A percentile compares a stretch with the other conserved stretches of the same genome.
phyloP scores from a whole-genome alignment of 164 flowering plant genomes.

The Buxus sempervirens region DNA sequence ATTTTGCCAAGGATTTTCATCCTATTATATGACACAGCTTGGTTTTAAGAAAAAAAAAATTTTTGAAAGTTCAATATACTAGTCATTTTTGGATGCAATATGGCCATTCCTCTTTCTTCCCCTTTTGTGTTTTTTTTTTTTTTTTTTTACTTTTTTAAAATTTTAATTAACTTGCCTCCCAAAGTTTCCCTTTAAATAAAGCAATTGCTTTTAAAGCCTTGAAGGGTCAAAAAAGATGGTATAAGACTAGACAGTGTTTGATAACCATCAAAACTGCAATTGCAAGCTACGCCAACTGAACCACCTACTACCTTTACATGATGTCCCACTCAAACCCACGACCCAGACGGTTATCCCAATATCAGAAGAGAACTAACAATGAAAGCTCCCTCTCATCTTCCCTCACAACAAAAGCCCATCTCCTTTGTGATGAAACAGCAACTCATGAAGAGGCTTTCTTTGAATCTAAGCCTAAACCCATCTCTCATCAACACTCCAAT shows the following conservation, averaged over 20 bases:
- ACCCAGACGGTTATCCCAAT: conserved; percentile 16
- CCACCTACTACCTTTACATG: conserved; percentile 3
- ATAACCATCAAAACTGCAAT: conserved; percentile 25
- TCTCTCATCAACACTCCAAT: conserved; percentile 11
- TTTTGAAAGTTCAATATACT: too few species aligned
- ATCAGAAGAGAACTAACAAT: conserved; percentile 2
- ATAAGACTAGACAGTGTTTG: too few species aligned
- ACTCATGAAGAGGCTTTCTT: conserved; percentile 18
- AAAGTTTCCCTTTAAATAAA: too few species aligned
- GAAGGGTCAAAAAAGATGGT: not conserved
- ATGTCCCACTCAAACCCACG: conserved; percentile 24
- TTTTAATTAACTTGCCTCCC: too few species aligned
- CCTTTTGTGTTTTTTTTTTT: too few species aligned
- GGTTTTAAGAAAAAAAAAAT: too few species aligned
- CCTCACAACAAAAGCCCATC: not conserved
- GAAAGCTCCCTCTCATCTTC: conserved; percentile 60
- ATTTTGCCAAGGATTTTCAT: too few species aligned
- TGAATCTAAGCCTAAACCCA: conserved; percentile 19
- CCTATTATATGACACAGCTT: too few species aligned
- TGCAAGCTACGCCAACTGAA: conserved; percentile 50
- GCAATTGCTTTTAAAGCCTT: not conserved
- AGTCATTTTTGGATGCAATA: too few species aligned
- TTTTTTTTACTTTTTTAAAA: too few species aligned
- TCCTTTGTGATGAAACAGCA: conserved; percentile 13
- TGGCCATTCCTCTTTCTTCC: too few species aligned